phyloP scores from a whole-genome alignment of 306 rosid genomes.

The Acacia crassicarpa region DNA sequence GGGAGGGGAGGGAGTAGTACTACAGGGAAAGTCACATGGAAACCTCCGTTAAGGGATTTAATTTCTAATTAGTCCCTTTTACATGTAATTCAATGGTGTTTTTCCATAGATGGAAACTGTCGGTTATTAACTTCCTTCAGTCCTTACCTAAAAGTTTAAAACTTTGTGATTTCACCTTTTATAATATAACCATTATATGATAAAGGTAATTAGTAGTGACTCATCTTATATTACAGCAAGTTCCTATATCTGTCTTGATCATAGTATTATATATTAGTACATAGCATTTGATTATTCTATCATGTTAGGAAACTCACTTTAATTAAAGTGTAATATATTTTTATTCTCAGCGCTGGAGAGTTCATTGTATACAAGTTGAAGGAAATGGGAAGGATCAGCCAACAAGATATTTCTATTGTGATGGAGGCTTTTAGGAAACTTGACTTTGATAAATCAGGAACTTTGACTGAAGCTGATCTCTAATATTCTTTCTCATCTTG shows the following conservation, averaged over 20 bases:
- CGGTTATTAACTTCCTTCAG: neutral
- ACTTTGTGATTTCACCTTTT: neutral
- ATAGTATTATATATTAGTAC: neutral
- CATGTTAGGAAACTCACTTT: neutral
- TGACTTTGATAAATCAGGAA: slow-evolving; percentile 71
- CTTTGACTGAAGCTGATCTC: slow-evolving; percentile 73
- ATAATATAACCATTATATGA: neutral
- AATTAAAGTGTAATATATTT: neutral
- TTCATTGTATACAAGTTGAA: slow-evolving; percentile 74
- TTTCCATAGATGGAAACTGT: neutral
- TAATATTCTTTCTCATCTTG: slow-evolving; percentile 17
- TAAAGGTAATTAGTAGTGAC: neutral
- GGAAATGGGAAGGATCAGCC: slow-evolving; percentile 80
- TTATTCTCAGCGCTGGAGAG: slow-evolving; percentile 58
- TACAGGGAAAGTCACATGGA: neutral
- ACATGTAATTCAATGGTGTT: neutral
- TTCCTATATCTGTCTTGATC: neutral
- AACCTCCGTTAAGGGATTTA: neutral
- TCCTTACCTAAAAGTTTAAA: neutral
- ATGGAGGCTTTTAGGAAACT: slow-evolving; percentile 62
- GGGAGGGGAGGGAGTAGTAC: no score
- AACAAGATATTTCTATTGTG: slow-evolving; percentile 57
- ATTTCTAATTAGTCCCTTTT: neutral
- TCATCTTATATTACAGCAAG: neutral
- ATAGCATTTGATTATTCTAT: neutral